Evolutionary conservation across 768 basidiomycete genomes (phyloP).

Genomic region (Ramaria sp.): DNA sequence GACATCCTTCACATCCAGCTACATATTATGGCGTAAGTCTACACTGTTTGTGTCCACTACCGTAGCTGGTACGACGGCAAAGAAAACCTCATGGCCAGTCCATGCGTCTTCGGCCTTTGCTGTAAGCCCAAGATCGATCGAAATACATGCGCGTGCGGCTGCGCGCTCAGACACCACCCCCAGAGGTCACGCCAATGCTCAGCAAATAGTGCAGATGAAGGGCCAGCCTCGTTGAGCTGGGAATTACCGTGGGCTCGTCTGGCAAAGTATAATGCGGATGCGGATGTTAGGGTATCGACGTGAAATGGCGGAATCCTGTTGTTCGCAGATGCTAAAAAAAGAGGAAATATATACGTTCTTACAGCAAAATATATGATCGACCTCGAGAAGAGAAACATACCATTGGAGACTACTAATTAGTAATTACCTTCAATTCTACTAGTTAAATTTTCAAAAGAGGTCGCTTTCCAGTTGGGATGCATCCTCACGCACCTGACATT

Average conservation of each 20-base stretch:
- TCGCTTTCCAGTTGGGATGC: too few relatives aligned
- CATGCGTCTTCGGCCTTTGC: conserved; percentile 32
- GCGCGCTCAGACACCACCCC: conserved; percentile 64
- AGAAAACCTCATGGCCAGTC: conserved; percentile 59
- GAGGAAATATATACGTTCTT: neutral
- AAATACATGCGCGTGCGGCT: conserved; percentile 52
- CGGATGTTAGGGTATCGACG: conserved; percentile 49
- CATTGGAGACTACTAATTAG: too few relatives aligned
- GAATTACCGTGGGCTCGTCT: conserved; percentile 17
- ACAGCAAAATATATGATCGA: neutral
- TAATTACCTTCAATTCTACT: too few relatives aligned
- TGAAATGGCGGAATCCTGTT: conserved; percentile 56
- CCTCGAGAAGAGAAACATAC: conserved; percentile 21
- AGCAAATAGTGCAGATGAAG: conserved; percentile 14
- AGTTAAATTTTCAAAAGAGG: too few relatives aligned
- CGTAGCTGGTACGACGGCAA: conserved; percentile 47
- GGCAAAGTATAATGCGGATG: conserved; percentile 45
- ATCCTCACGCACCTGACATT: too few relatives aligned
- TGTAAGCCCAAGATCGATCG: conserved; percentile 45
- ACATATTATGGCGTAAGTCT: conserved; percentile 36
- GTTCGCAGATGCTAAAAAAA: conserved; percentile 42
- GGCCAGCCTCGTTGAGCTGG: neutral
- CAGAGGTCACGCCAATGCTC: conserved; percentile 40
- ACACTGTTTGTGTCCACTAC: conserved; percentile 33
- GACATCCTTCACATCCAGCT: conserved; percentile 36